Conservation (phyloP, 768 basidiomycete species). For the Nevesoporus exiguus region DNA sequence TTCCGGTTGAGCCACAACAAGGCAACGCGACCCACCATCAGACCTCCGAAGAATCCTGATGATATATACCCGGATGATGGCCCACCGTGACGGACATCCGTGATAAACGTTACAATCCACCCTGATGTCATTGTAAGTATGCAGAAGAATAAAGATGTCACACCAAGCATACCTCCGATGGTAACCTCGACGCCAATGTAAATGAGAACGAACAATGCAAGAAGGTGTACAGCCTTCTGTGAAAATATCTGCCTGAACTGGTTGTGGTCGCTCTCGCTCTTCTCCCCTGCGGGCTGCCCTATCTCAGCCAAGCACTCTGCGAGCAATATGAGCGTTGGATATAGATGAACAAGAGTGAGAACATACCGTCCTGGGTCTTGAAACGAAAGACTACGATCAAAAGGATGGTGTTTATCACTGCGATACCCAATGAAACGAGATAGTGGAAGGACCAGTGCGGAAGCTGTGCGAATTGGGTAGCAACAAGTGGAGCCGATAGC, state of each 20-base stretch:
- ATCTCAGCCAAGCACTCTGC: slow-evolving; percentile 53
- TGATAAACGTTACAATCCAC: slow-evolving; percentile 67
- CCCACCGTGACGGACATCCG: slow-evolving; percentile 42
- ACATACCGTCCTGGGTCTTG: slow-evolving; percentile 63
- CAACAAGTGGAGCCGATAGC: slow-evolving; percentile 64
- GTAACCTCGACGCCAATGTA: slow-evolving; percentile 65
- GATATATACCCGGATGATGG: slow-evolving; percentile 48
- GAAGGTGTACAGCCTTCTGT: slow-evolving; percentile 52
- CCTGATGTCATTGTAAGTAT: slow-evolving; percentile 33
- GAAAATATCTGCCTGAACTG: slow-evolving; percentile 51
- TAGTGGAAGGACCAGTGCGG: slow-evolving; percentile 77
- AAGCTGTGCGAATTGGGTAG: slow-evolving; percentile 75
- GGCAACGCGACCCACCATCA: slow-evolving; percentile 53
- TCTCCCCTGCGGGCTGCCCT: slow-evolving; percentile 45
- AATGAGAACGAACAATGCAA: slow-evolving; percentile 61
- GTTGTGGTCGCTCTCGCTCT: slow-evolving; percentile 32
- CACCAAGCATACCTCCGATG: slow-evolving; percentile 33
- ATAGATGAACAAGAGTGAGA: not conserved
- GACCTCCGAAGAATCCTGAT: slow-evolving; percentile 55
- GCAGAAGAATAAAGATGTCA: not conserved
- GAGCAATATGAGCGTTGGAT: slow-evolving; percentile 5
- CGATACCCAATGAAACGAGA: slow-evolving; percentile 63
- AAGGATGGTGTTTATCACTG: slow-evolving; percentile 50
- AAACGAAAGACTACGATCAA: slow-evolving; percentile 60
- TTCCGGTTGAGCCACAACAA: slow-evolving; percentile 55